phyloP scores from a whole-genome alignment of 177 flowering plant genomes.

The Tripterygium wilfordii region DNA sequence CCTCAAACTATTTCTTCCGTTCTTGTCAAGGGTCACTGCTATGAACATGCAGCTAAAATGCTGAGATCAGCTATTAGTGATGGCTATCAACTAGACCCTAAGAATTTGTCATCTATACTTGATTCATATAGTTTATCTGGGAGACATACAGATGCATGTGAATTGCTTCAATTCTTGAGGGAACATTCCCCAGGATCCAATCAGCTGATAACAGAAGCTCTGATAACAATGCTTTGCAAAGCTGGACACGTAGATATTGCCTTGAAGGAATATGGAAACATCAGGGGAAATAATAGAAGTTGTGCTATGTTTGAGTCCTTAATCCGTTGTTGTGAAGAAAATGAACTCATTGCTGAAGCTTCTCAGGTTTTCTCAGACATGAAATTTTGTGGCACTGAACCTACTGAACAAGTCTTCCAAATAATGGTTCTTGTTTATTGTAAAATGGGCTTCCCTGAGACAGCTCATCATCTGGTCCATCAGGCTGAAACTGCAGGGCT shows the following conservation, averaged over 20 bases:
- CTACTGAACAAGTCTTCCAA: conserved; percentile 39
- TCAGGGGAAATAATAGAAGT: conserved; percentile 27
- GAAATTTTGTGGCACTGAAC: conserved; percentile 60
- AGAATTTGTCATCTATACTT: conserved; percentile 51
- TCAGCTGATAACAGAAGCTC: conserved; percentile 51
- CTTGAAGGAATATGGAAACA: conserved; percentile 50
- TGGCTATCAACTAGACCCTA: conserved; percentile 50
- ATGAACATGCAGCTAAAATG: conserved; percentile 54
- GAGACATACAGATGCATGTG: conserved; percentile 51
- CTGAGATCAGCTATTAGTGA: conserved; percentile 46
- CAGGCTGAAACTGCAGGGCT: conserved; percentile 51
- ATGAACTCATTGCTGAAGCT: conserved; percentile 48
- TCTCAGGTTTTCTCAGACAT: conserved; percentile 84
- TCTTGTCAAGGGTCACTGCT: conserved; percentile 70
- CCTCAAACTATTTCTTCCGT: conserved; percentile 49
- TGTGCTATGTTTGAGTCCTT: conserved; percentile 58
- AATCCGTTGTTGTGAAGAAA: conserved; percentile 55
- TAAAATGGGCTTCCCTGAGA: conserved; percentile 80
- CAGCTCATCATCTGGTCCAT: conserved; percentile 63
- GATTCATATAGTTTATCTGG: conserved; percentile 61
- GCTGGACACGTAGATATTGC: conserved; percentile 57
- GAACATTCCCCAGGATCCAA: conserved; percentile 38
- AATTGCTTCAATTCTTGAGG: conserved; percentile 54
- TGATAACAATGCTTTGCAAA: conserved; percentile 60
- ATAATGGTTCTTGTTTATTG: conserved; percentile 52